Conservation (phyloP, 2,329 filamentous ascomycete species). For the Colletotrichum somersetense region DNA sequence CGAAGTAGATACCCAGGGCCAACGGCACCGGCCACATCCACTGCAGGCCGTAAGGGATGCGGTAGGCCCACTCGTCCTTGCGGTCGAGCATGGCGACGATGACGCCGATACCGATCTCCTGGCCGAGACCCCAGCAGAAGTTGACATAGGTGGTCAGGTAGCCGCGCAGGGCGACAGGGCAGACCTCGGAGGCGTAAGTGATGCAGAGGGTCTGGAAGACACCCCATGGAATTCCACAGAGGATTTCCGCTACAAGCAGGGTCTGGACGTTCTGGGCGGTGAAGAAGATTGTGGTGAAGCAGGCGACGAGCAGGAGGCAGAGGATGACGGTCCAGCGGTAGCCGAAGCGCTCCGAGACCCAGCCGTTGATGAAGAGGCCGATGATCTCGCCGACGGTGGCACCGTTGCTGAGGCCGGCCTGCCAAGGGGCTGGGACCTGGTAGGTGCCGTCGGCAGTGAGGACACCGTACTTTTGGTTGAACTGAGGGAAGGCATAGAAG, state of each 20-base stretch:
- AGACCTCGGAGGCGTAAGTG: constrained; percentile 79
- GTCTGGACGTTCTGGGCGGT: constrained; percentile 71
- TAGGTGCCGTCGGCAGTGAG: constrained; percentile 60
- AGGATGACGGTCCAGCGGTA: constrained; percentile 74
- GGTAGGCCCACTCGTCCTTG: constrained; percentile 76
- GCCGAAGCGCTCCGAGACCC: constrained; percentile 75
- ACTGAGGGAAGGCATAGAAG: constrained; percentile 74
- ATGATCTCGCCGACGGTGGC: constrained; percentile 74
- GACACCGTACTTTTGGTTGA: constrained; percentile 69
- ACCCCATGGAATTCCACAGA: constrained; percentile 74
- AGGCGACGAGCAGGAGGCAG: constrained; percentile 65
- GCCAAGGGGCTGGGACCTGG: constrained; percentile 72
- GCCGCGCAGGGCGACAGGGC: constrained; percentile 77
- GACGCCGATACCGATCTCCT: constrained; percentile 80
- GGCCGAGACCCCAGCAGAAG: constrained; percentile 77
- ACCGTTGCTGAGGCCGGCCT: constrained; percentile 72
- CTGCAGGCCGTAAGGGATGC: constrained; percentile 79
- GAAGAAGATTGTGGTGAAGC: constrained; percentile 74
- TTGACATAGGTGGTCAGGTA: constrained; percentile 82
- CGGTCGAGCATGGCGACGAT: constrained; percentile 76
- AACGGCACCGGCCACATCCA: constrained; percentile 83
- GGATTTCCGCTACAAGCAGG: constrained; percentile 71
- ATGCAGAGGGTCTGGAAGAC: constrained; percentile 70
- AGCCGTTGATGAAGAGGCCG: constrained; percentile 75
- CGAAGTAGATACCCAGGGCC: constrained; percentile 74